phyloP scores from a whole-genome alignment of 768 basidiomycete species.

The Erythrobasidium yunnanense region DNA sequence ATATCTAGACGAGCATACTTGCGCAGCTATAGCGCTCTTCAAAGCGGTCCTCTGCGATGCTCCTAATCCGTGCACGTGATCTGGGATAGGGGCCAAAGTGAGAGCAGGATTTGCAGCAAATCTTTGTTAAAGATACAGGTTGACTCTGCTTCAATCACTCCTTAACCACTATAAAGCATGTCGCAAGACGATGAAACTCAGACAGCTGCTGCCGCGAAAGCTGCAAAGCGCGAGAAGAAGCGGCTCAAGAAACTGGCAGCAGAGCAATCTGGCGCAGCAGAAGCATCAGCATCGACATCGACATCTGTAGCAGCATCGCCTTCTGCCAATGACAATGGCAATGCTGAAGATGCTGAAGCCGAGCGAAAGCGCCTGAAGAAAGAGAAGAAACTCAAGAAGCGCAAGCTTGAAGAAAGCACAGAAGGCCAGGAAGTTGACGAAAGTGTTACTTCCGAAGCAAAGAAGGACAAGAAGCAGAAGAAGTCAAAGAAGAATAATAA shows the following conservation, averaged over 20 bases:
- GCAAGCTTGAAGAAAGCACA: neutral
- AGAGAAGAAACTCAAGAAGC: conserved; percentile 11
- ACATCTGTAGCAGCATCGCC: neutral
- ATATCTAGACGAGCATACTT: too few relatives aligned
- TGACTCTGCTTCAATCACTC: too few relatives aligned
- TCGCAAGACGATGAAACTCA: neutral
- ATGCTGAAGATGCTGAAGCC: neutral
- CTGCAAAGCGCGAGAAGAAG: conserved; percentile 1
- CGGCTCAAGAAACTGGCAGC: neutral
- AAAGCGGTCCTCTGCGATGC: too few relatives aligned
- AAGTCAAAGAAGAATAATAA: neutral
- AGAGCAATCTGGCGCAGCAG: neutral
- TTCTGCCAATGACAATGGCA: neutral
- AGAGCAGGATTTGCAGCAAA: too few relatives aligned
- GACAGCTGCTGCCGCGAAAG: neutral
- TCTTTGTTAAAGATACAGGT: too few relatives aligned
- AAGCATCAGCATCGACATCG: neutral
- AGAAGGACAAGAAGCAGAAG: neutral
- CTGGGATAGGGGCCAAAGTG: too few relatives aligned
- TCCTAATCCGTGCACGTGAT: too few relatives aligned
- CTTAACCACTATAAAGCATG: too few relatives aligned
- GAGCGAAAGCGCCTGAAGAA: conserved; percentile 2
- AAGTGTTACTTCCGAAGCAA: neutral
- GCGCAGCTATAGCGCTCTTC: too few relatives aligned
- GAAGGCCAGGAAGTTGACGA: neutral